These are phyloP conservation scores for Pythium biforme DNA, from an alignment of 352 stramenopile genomes.

Conservation along the genomic window DNA sequence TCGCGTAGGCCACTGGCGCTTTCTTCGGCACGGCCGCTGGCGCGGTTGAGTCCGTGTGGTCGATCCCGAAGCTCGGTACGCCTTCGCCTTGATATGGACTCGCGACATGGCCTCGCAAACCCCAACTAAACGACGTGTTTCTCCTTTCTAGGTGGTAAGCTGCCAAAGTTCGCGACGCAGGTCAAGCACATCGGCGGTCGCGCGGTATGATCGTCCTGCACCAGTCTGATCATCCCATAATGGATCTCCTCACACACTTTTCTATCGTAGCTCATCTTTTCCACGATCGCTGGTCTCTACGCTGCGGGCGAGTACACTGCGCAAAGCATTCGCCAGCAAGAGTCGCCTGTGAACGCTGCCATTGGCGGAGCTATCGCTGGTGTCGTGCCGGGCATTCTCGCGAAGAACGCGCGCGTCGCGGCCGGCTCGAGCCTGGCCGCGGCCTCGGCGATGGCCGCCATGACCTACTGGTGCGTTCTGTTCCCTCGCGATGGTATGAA, in stretches of 20 bases:
- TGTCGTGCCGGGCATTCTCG: conserved; percentile 67
- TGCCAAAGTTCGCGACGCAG: conserved; percentile 81
- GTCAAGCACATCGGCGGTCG: conserved; percentile 77
- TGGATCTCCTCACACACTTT: not conserved
- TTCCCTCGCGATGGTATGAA: too few species aligned
- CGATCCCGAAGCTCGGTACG: conserved; percentile 84
- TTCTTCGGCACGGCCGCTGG: conserved; percentile 76
- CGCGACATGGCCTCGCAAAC: not conserved
- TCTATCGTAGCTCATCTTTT: conserved; percentile 63
- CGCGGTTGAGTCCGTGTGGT: conserved; percentile 84
- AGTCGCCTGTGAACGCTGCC: conserved; percentile 65
- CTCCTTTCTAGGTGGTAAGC: conserved; percentile 47
- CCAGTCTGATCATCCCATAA: not conserved
- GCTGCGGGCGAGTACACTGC: conserved; percentile 64
- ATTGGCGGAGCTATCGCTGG: conserved; percentile 65
- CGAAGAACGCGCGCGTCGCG: conserved; percentile 71
- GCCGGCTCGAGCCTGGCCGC: conserved; percentile 45
- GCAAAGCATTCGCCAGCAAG: conserved; percentile 66
- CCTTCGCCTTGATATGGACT: not conserved
- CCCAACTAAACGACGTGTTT: not conserved
- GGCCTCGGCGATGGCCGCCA: conserved; percentile 45
- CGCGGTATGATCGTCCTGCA: conserved; percentile 40
- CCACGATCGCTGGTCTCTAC: conserved; percentile 58
- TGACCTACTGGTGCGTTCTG: conserved; percentile 71
- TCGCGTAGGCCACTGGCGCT: conserved; percentile 55